Evolutionary conservation across 2,329 filamentous ascomycete genomes (phyloP).

Genomic region (Penicillium occitanis): DNA sequence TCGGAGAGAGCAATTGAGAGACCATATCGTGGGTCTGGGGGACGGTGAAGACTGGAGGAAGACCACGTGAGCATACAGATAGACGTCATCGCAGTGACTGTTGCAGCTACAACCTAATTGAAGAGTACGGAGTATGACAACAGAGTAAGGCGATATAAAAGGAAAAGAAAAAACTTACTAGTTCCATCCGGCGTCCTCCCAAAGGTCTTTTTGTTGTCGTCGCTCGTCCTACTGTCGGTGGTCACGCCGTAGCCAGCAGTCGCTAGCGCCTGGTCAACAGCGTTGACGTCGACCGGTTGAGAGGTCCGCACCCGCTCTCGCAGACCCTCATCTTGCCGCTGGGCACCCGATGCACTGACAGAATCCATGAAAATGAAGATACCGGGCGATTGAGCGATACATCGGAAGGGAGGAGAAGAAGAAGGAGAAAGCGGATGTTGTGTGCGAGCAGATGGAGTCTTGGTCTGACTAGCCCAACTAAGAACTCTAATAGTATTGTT

Average conservation of each 20-base stretch:
- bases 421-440: background rate
- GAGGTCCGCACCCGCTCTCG: conserved; percentile 48
- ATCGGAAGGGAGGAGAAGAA: background rate
- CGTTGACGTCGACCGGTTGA: conserved; percentile 42
- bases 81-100: background rate
- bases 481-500: background rate
- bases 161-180: conserved; percentile 59
- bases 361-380: conserved; percentile 35
- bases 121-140: background rate
- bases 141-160: background rate
- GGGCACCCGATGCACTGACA: conserved; percentile 39
- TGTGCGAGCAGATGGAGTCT: background rate
- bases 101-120: background rate
- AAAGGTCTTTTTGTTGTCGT: conserved; percentile 74
- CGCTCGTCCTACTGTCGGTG: conserved; percentile 50
- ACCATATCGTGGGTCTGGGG: conserved; percentile 99
- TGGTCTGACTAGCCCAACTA: background rate
- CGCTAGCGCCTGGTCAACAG: conserved; percentile 47
- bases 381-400: background rate
- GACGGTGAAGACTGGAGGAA: conserved; percentile 79
- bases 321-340: conserved; percentile 41
- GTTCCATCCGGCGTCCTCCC: conserved; percentile 87
- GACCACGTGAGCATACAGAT: conserved; percentile 25
- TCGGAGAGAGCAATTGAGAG: conserved; percentile 89
- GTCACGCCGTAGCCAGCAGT: conserved; percentile 33